Percentiles rank a stretch among this genome's conserved stretches.
These are phyloP conservation scores for Hygrocybe punicea DNA, from an alignment of 768 basidiomycete species.

Conservation along the genomic window DNA sequence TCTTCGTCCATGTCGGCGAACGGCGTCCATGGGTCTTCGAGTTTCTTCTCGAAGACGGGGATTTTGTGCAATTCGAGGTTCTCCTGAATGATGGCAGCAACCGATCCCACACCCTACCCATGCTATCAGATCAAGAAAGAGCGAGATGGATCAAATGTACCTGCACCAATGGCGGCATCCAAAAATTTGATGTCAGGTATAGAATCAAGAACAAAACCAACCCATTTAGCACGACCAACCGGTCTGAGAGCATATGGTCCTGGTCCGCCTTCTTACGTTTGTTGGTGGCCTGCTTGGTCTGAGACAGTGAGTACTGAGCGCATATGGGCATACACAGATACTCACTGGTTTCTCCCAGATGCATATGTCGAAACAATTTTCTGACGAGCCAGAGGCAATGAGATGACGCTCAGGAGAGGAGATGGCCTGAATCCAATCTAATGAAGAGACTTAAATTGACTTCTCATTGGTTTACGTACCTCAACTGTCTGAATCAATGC, in stretches of 20 bases:
- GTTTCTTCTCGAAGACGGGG: no score
- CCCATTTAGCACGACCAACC: not conserved
- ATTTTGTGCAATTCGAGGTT: no score
- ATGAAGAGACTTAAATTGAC: not conserved
- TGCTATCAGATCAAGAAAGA: no score
- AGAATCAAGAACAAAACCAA: not conserved
- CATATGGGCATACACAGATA: not conserved
- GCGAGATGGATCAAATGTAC: no score
- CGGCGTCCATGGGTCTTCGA: no score
- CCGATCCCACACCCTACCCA: no score
- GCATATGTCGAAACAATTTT: not conserved
- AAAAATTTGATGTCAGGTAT: not conserved
- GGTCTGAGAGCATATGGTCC: not conserved
- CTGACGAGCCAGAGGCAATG: not conserved
- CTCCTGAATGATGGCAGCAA: no score
- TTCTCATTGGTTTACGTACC: not conserved
- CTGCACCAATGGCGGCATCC: not conserved
- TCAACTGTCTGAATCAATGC: conserved; percentile 3
- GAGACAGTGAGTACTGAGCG: not conserved
- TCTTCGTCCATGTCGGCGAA: no score
- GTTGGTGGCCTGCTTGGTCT: not conserved
- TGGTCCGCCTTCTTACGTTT: not conserved
- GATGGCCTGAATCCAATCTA: not conserved
- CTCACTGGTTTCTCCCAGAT: not conserved
- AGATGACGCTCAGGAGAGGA: not conserved